phyloP scores from a whole-genome alignment of 2,329 filamentous ascomycete species.

The Colletotrichum agaves region DNA sequence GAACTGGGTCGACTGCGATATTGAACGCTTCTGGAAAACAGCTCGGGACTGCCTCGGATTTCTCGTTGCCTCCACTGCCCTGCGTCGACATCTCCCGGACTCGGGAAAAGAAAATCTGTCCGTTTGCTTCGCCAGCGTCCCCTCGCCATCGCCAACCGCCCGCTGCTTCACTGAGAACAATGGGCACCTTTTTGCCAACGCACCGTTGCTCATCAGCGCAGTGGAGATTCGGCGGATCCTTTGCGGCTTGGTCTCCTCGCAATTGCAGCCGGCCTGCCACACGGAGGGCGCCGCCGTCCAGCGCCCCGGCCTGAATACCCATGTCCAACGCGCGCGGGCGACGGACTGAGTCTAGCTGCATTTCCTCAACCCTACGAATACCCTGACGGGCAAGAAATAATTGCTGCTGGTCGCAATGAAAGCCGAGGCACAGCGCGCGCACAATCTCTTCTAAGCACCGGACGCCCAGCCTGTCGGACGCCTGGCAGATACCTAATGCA shows the following conservation, averaged over 20 bases:
- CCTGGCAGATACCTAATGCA: too few relatives aligned
- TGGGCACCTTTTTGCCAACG: conserved; percentile 1
- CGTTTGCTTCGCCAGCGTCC: not conserved
- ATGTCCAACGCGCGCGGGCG: not conserved
- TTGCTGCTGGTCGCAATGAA: not conserved
- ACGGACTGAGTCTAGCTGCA: not conserved
- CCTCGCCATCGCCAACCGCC: not conserved
- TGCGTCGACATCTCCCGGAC: conserved; percentile 4
- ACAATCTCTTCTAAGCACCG: not conserved
- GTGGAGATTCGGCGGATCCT: not conserved
- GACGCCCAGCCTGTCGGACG: not conserved
- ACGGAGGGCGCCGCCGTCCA: not conserved
- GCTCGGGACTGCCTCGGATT: conserved; percentile 18
- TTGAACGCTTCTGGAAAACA: conserved; percentile 33
- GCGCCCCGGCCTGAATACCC: not conserved
- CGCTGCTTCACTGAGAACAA: not conserved
- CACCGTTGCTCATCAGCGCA: not conserved
- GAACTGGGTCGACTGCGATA: conserved; percentile 3
- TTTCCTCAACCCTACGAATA: not conserved
- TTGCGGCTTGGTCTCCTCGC: not conserved
- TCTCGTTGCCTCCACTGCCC: conserved; percentile 15
- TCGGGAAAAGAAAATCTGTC: conserved; percentile 13
- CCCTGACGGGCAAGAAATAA: not conserved
- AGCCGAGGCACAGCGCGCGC: not conserved
- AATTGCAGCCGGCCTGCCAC: not conserved